Conservation (phyloP, 805 yeast genomes). For the Candida awuae region DNA sequence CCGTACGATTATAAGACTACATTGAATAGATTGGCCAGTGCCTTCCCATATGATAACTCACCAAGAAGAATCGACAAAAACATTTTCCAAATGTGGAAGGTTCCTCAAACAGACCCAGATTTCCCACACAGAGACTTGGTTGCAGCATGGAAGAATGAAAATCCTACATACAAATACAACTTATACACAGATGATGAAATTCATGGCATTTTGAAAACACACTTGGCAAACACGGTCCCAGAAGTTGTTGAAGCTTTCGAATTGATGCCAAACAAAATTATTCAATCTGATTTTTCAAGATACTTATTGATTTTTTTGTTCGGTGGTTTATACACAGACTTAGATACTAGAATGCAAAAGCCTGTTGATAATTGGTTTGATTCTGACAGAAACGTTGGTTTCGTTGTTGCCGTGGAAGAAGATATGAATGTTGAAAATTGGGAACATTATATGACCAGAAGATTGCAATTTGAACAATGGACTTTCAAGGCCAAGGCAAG, state of each 20-base stretch:
- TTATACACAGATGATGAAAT: constrained; percentile 28
- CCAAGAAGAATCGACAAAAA: constrained; percentile 28
- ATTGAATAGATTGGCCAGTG: constrained; percentile 24
- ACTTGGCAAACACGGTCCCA: constrained; percentile 34
- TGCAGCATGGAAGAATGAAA: constrained; percentile 29
- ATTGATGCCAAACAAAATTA: constrained; percentile 44
- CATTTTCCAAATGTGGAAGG: constrained; percentile 32
- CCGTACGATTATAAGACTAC: constrained; percentile 28
- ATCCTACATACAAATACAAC: constrained; percentile 27
- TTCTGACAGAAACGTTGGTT: constrained; percentile 43
- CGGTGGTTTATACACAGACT: constrained; percentile 58
- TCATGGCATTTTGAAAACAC: constrained; percentile 21
- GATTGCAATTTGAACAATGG: constrained; percentile 58
- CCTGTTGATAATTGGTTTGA: constrained; percentile 57
- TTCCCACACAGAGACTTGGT: constrained; percentile 28
- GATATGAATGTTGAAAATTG: constrained; percentile 48
- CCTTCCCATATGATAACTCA: constrained; percentile 28
- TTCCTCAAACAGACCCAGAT: constrained; percentile 27
- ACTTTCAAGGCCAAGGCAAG: constrained; percentile 53
- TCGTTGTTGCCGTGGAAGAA: constrained; percentile 46
- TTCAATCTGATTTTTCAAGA: constrained; percentile 48
- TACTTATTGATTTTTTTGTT: constrained; percentile 44
- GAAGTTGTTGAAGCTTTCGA: constrained; percentile 48
- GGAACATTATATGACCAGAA: constrained; percentile 42
- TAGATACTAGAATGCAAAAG: constrained; percentile 49